These are phyloP conservation scores for Talaromyces trachyspermus DNA, from an alignment of 495 filamentous ascomycete species.

Conservation along the genomic window DNA sequence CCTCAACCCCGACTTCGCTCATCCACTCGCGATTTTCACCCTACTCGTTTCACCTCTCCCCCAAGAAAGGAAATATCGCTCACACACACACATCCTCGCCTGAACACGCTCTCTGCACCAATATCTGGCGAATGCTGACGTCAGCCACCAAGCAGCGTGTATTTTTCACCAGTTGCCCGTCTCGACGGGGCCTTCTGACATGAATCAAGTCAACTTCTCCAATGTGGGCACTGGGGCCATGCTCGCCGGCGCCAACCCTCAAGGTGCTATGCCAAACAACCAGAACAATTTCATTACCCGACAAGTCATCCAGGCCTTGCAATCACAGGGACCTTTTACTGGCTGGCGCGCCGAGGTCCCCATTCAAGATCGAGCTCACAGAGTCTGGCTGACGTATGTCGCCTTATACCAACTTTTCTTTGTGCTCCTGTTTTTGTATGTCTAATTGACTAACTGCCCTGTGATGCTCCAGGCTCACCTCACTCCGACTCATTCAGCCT, in stretches of 20 bases:
- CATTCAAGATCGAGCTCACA: conserved; percentile 29
- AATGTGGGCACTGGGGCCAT: conserved; percentile 35
- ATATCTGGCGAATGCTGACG: conserved; percentile 36
- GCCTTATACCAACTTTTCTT: conserved; percentile 3
- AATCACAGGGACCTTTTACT: conserved; percentile 29
- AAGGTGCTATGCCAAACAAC: conserved; percentile 24
- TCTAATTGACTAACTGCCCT: background rate
- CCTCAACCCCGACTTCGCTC: conserved; percentile 1
- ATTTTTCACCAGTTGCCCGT: conserved; percentile 33
- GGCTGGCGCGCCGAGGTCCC: conserved; percentile 42
- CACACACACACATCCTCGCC: background rate
- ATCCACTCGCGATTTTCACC: too few relatives aligned
- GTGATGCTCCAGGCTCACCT: conserved; percentile 29
- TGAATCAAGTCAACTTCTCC: conserved; percentile 44
- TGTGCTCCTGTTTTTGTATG: conserved; percentile 5
- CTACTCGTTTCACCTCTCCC: too few relatives aligned
- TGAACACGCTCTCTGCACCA: background rate
- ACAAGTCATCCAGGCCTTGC: conserved; percentile 30
- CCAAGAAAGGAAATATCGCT: too few relatives aligned
- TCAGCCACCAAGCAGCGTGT: conserved; percentile 20
- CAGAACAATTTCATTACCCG: conserved; percentile 30
- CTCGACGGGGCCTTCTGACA: conserved; percentile 36
- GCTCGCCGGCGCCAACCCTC: conserved; percentile 30
- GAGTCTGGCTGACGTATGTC: conserved; percentile 44
- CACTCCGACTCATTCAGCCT: conserved; percentile 43